Base-by-base conservation (phyloP, 2,329 filamentous ascomycete species). In the Bipolaris oryzae region DNA sequence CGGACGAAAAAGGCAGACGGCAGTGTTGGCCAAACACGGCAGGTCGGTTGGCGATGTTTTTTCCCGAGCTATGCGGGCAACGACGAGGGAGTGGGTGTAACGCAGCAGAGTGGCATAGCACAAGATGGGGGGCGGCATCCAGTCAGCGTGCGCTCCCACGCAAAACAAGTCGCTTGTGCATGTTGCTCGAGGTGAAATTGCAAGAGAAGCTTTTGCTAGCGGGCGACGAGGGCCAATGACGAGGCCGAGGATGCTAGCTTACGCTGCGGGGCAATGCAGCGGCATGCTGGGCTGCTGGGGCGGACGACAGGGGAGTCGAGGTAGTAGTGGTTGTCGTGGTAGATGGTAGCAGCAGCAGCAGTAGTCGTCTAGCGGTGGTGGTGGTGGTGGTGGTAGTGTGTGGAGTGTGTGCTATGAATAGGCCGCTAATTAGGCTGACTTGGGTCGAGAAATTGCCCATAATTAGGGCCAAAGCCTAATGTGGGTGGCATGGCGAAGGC, bases 141-240 rank as follows among this genome's bases (percentile, higher is more conserved):
- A 63, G 53, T 58, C 64, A 61, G 66, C 64, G 64, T 67, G 68
- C 61, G 58, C 66, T 60, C 61, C 57, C 63, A 58, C 62, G 60
- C 59, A 66, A 64, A 73, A 64, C 70, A 31, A 65, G 71, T 69
- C 53, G 67, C 61, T 62, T 53, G 58, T 64, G 60, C 55, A 64
- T 61, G 63, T 63, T 50, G 62, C 50, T 64, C 60, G 63, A 63
- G 66, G 67, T 64, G 67, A 65, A 60, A 65, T 68, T 71, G 73
- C 71, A 73, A 65, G 68, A 71, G 68, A 75, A 75, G 73, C 71
- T 73, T 74, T 72, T 63, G 55, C 63, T 71, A 70, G 63, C 60
- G 48, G 47, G 49, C 35, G 41, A 34, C 37, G 3, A 7, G 44
- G 41, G 53, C 74, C 73, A 75, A 75, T 76, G 37, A 62, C 43